These are phyloP conservation scores for Podospora pseudocomata DNA, from an alignment of 495 filamentous ascomycete genomes.

Conservation along the genomic window DNA sequence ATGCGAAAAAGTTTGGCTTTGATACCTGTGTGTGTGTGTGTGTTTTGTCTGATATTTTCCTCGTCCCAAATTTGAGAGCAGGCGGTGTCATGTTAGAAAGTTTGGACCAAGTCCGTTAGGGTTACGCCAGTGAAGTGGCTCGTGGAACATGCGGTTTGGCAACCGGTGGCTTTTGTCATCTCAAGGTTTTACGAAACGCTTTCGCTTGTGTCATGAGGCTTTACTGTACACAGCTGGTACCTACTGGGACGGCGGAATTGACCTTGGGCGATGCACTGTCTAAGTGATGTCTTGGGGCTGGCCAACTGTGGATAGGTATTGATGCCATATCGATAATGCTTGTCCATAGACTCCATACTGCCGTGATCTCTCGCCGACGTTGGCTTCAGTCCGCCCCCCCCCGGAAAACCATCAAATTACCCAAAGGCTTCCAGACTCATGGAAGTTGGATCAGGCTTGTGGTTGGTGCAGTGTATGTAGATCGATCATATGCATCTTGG, in stretches of 20 bases:
- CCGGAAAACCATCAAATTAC: neutral
- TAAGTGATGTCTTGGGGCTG: no score
- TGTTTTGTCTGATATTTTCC: neutral
- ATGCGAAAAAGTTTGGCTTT: slow-evolving; percentile 21
- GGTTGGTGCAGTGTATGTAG: neutral
- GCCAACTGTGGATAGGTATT: neutral
- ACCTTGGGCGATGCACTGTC: no score
- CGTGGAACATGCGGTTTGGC: neutral
- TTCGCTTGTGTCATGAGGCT: neutral
- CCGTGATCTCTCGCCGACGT: neutral
- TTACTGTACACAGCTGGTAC: neutral
- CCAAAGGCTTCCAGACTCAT: neutral
- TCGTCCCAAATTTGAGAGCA: neutral
- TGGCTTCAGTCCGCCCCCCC: no score
- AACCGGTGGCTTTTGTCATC: neutral
- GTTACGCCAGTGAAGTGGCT: neutral
- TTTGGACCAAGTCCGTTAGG: neutral
- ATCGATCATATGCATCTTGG: slow-evolving; percentile 8
- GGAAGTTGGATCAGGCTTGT: no score
- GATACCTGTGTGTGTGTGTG: neutral
- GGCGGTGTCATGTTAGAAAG: neutral
- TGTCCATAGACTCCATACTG: neutral
- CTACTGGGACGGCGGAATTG: no score
- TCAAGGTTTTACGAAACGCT: neutral
- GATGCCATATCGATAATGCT: neutral